Percentiles rank a stretch among this genome's conserved stretches.
Conservation (phyloP, 805 yeast genomes). For the Metschnikowia colocasiae region DNA sequence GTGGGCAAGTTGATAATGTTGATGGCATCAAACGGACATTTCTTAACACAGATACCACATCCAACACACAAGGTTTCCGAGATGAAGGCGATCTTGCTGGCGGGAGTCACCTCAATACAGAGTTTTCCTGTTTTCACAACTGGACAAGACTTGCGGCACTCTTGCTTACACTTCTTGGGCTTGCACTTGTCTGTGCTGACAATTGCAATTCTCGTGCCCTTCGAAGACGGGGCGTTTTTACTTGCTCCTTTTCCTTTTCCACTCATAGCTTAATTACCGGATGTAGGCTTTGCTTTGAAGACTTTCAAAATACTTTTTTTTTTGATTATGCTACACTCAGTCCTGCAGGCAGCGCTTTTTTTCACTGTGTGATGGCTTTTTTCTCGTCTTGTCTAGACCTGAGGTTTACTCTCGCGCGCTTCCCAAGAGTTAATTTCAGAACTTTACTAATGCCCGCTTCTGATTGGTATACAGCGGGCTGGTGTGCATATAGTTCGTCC, state of each 20-base stretch:
- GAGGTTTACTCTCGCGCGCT: constrained; percentile 15
- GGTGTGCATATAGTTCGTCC: neutral
- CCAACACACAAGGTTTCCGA: constrained; percentile 95
- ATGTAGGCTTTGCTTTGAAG: neutral
- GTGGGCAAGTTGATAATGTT: constrained; percentile 95
- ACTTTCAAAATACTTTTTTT: constrained; percentile 1
- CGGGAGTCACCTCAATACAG: constrained; percentile 94
- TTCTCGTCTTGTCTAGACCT: constrained; percentile 15
- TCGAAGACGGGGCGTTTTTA: constrained; percentile 20
- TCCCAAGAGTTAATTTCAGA: constrained; percentile 19
- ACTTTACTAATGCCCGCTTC: constrained; percentile 21
- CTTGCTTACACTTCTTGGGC: constrained; percentile 98
- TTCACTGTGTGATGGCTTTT: constrained; percentile 9
- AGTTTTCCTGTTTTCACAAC: constrained; percentile 96
- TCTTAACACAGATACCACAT: constrained; percentile 99
- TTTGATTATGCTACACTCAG: neutral
- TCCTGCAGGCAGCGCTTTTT: constrained; percentile 4
- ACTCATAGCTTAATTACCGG: constrained; percentile 13
- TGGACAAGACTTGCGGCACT: constrained; percentile 95
- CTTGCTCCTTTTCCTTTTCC: constrained; percentile 20
- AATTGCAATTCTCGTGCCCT: constrained; percentile 87
- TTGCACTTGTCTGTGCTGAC: constrained; percentile 93
- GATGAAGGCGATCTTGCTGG: constrained; percentile 88
- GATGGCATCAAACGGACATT: constrained; percentile 97
- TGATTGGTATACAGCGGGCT: constrained; percentile 20